Percentiles rank a stretch among this genome's conserved stretches.
These are phyloP conservation scores for Cytospora schulzeri DNA, from an alignment of 2,329 filamentous ascomycete genomes.

Conservation along the genomic window DNA sequence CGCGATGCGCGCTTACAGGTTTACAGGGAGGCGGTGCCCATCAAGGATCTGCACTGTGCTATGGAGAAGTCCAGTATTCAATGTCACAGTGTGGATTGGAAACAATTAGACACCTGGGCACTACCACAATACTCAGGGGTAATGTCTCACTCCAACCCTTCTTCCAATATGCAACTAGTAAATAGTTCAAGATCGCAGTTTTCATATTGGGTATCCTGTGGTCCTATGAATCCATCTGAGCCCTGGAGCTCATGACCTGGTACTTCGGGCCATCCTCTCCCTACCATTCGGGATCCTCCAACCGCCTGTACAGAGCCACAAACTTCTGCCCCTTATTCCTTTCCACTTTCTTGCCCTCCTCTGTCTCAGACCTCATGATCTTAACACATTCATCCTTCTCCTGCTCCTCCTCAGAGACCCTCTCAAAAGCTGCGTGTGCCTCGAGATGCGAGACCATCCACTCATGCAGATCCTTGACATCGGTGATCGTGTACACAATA, in stretches of 20 bases:
- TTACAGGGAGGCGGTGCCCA: not conserved
- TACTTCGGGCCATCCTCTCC: not conserved
- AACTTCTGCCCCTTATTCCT: constrained; percentile 90
- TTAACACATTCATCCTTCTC: constrained; percentile 70
- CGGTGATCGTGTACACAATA: constrained; percentile 92
- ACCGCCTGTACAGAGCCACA: constrained; percentile 82
- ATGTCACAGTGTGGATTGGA: not conserved
- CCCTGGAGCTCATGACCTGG: not conserved
- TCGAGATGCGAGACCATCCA: constrained; percentile 93
- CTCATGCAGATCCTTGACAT: constrained; percentile 88
- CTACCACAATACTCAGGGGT: not conserved
- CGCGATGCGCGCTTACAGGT: not conserved
- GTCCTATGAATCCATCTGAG: not conserved
- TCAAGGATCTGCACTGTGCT: not conserved
- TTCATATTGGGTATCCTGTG: not conserved
- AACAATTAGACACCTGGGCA: not conserved
- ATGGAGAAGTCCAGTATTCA: not conserved
- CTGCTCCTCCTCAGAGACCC: constrained; percentile 68
- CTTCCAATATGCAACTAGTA: not conserved
- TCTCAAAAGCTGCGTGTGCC: constrained; percentile 75
- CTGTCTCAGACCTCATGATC: constrained; percentile 81
- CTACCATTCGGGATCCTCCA: constrained; percentile 79
- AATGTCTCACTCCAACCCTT: not conserved
- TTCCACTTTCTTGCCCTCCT: constrained; percentile 95
- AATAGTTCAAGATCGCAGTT: not conserved